Evolutionary conservation across 2,329 filamentous ascomycete genomes (phyloP).

Genomic region (Tolypocladium guangdongense): DNA sequence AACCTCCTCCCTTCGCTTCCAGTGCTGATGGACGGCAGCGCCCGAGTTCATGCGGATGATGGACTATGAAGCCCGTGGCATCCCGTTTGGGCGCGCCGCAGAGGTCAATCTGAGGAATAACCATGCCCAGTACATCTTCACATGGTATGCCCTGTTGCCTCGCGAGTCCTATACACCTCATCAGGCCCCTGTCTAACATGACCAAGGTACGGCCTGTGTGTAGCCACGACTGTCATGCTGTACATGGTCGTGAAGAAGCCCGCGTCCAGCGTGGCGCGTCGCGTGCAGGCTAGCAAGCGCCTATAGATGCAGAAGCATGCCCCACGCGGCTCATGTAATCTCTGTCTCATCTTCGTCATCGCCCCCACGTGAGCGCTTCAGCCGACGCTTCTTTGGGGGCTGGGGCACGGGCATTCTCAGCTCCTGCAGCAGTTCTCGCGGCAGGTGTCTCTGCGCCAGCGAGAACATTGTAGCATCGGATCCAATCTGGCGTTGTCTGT

Average conservation of each 20-base stretch:
- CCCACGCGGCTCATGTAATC: conserved; percentile 6
- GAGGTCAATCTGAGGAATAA: conserved; percentile 94
- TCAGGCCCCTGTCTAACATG: not conserved
- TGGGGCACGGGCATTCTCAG: conserved; percentile 57
- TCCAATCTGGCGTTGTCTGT: conserved; percentile 67
- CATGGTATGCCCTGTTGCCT: conserved; percentile 56
- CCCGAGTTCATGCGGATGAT: conserved; percentile 68
- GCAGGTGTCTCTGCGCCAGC: conserved; percentile 72
- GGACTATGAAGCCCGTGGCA: conserved; percentile 66
- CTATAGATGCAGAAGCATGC: conserved; percentile 40
- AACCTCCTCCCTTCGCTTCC: not conserved
- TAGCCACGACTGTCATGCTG: conserved; percentile 88
- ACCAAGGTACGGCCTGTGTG: conserved; percentile 69
- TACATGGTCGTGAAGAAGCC: conserved; percentile 92
- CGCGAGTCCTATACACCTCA: not conserved
- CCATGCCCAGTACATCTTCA: conserved; percentile 97
- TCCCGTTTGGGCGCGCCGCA: conserved; percentile 78
- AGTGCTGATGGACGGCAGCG: conserved; percentile 34
- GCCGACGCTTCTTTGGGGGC: conserved; percentile 35
- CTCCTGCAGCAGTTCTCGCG: conserved; percentile 72
- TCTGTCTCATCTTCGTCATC: conserved; percentile 25
- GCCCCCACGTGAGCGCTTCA: conserved; percentile 17
- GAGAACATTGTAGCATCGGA: conserved; percentile 67
- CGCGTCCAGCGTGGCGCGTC: conserved; percentile 57
- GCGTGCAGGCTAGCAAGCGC: conserved; percentile 65